These are phyloP conservation scores for Microstroma glucosiphilum DNA, from an alignment of 1,284 basidiomycete genomes.

Conservation along the genomic window DNA sequence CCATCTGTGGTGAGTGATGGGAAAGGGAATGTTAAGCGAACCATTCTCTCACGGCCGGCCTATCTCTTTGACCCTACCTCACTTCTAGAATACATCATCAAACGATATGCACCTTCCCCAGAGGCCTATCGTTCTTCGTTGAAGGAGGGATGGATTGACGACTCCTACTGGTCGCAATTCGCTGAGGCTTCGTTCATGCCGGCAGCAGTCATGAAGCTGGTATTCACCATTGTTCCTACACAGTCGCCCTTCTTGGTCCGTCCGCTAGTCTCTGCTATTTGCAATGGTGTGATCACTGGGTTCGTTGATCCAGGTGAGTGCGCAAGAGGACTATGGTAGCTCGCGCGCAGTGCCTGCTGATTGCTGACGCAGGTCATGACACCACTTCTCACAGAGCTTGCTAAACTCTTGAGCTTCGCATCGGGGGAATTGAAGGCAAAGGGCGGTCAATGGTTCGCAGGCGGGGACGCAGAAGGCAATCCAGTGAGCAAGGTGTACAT, in stretches of 20 bases:
- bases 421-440: conserved; percentile 29
- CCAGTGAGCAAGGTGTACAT: conserved; percentile 8
- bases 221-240: conserved; percentile 36
- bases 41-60: neutral
- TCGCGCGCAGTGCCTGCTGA: too few relatives aligned
- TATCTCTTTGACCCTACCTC: neutral
- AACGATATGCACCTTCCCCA: conserved; percentile 31
- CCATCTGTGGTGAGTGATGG: conserved; percentile 31
- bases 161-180: conserved; percentile 43
- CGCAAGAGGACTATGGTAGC: too few relatives aligned
- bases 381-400: conserved; percentile 18
- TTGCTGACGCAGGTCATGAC: too few relatives aligned
- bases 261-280: conserved; percentile 36
- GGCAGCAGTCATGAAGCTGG: conserved; percentile 36
- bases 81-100: conserved; percentile 40
- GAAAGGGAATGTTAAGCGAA: neutral
- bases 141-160: conserved; percentile 30
- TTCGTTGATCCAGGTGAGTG: conserved; percentile 31
- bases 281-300: conserved; percentile 21
- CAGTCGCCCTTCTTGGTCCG: conserved; percentile 45
- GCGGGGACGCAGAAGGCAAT: conserved; percentile 45
- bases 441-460: conserved; percentile 33
- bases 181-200: conserved; percentile 44
- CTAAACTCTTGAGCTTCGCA: conserved; percentile 29
- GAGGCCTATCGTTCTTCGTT: conserved; percentile 26